Base-by-base conservation (phyloP, 1,284 basidiomycete genomes). In the Ceratobasidium papillatum region DNA sequence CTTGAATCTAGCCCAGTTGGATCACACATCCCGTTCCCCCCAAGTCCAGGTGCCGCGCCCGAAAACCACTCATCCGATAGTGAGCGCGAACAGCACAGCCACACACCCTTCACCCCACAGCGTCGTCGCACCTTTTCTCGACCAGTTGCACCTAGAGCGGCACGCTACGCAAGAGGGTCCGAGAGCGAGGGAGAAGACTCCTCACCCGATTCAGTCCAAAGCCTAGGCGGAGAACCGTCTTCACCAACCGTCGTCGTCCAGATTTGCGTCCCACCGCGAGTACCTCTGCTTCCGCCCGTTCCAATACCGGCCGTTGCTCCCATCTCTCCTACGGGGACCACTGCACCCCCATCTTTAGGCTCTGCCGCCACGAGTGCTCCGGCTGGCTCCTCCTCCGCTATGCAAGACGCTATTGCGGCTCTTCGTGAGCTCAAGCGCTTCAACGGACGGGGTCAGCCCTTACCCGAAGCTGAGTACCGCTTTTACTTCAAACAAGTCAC, bases 401-500 rank as follows among this genome's bases (percentile, higher is more conserved):
- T 56, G 32, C 32, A 22, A 30, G 54, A 56, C 32, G 54, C 32
- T 56, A 22, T 56, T 8, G 27, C 54, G 4, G 12, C n/a, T 8
- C 7, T 56, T 34, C 9, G 22, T 19, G 54, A 30, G 54, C 27
- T 25, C 3, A 25, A 52, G n/a, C 49, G 49, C n/a, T 62, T 62
- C 34, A 25, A 12, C 7, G 59, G 38, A 27, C 17, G 38, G 61
- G 61, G 61, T 30, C 61, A 45, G 38, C 41, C 61, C 27, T 8
- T 45, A 8, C 19, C 30, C 22, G 64, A 66, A 66, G 64, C 64
- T 66, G 64, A 66, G 64, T 66, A 66, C 64, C 64, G 64, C 8
- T 52, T 38, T 17, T 36, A 38, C 19, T 66, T 66, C 36, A 22
- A 34, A 22, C 64, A 36, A 52, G 64, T 32, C 14, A 66, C 49